Conservation (phyloP, 1,284 basidiomycete species). For the Ganoderma sinense region DNA sequence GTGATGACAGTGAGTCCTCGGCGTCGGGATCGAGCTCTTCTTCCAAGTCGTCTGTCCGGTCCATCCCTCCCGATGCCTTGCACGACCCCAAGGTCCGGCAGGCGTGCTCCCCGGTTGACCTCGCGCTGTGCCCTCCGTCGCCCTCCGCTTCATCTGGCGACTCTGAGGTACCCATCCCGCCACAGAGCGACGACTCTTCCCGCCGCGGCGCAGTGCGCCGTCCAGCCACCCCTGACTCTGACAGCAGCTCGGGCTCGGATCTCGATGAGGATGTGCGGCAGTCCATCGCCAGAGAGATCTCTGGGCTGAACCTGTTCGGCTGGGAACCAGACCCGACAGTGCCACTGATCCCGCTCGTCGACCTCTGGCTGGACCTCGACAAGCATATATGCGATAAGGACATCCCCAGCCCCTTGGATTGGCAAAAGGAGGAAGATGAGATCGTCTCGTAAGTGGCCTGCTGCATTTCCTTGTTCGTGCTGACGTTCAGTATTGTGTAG, state of each 20-base stretch:
- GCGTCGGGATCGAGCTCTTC: neutral
- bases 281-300: neutral
- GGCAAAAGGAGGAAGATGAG: neutral
- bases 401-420: slow-evolving; percentile 17
- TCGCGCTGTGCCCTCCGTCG: neutral
- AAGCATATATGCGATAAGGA: slow-evolving; percentile 9
- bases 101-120: neutral
- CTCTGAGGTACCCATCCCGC: neutral
- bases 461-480: neutral
- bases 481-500: neutral
- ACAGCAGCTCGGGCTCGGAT: neutral
- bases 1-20: neutral
- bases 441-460: neutral
- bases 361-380: slow-evolving; percentile 21
- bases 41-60: neutral
- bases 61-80: neutral
- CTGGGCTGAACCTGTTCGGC: neutral
- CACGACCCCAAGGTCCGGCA: neutral
- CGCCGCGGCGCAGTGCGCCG: neutral
- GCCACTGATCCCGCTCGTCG: slow-evolving; percentile 18
- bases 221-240: neutral
- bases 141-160: neutral
- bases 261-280: neutral
- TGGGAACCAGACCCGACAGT: slow-evolving; percentile 9
- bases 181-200: neutral